Evolutionary conservation across 495 filamentous ascomycete genomes (phyloP).

Genomic region (Jackrogersella minutella): DNA sequence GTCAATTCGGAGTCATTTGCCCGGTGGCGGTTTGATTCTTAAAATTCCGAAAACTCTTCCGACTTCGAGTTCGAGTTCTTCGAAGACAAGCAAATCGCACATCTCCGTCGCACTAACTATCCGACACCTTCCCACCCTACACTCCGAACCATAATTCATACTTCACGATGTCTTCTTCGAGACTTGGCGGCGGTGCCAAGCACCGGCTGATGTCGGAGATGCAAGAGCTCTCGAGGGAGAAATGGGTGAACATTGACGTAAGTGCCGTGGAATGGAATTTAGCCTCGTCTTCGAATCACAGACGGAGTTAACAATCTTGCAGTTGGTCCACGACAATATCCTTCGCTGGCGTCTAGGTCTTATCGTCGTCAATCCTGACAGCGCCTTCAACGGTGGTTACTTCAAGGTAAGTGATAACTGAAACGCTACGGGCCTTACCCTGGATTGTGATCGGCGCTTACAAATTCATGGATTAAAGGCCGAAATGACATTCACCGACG

Average conservation of each 20-base stretch:
- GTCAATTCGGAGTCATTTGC: conserved; percentile 16
- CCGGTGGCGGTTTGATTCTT: conserved; percentile 22
- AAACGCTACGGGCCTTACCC: conserved; percentile 5
- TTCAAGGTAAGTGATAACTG: conserved; percentile 64
- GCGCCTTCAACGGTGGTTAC: conserved; percentile 90
- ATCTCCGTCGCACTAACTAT: conserved; percentile 7
- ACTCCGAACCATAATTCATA: neutral
- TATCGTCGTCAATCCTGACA: conserved; percentile 91
- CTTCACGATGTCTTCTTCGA: conserved; percentile 40
- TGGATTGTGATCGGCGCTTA: conserved; percentile 15
- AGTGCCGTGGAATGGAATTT: conserved; percentile 16
- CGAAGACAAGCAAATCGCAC: conserved; percentile 25
- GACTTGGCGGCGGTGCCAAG: conserved; percentile 62
- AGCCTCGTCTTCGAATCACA: neutral
- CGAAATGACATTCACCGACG: conserved; percentile 83
- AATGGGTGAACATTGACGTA: conserved; percentile 91
- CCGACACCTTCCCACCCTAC: neutral
- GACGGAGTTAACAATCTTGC: conserved; percentile 19
- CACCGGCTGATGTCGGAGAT: conserved; percentile 90
- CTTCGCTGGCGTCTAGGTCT: conserved; percentile 87
- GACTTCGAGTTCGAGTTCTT: conserved; percentile 2
- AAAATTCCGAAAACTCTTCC: conserved; percentile 13
- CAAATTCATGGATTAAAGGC: conserved; percentile 54
- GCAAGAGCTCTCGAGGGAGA: conserved; percentile 81
- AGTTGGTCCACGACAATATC: conserved; percentile 78